Base-by-base conservation (phyloP, 139 green algal genomes). In the Pleodorina starrii region DNA sequence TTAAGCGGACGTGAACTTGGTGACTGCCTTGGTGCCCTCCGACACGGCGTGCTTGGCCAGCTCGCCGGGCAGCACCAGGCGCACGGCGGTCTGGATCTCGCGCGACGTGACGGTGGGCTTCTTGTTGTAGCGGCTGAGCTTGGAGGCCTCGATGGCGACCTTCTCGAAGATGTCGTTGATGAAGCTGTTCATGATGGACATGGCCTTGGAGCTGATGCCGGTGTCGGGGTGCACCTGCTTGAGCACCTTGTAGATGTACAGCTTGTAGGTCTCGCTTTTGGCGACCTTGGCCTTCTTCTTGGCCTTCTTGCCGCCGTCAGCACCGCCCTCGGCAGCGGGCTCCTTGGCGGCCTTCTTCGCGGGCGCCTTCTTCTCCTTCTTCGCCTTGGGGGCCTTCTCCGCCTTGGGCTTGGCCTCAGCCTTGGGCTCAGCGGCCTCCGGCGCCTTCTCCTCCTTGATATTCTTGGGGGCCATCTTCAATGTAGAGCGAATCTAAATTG, bases 181-280 rank as follows among this genome's bases (percentile, higher is more conserved):
- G 94, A 99, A 99, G n/a, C 95, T 98, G 96, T 99, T 99, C 93
- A 99, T 97, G 95, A 99, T 99, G 80, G 91, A 96, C 96, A 99
- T 99, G 69, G 97, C 97, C 96, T 99, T 99, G 93, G 92, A 97
- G 93, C 91, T 97, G 92, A 99, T 98, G 86, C 97, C 97, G 74
- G 97, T 99, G 93, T 99, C 97, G 63, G 97, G 97, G 95, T 99
- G 97, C 91, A 99, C 97, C 91, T 94, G 88, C 85, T 94, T 98
- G n/a, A 97, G 92, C 81, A 99, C 97, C 95, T 99, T 99, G 96
- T 99, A 99, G 95, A 99, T 99, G 95, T 99, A 99, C 76, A 99
- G 98, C 96, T 99, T 99, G 97, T 98, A 99, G 72, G 96, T 98
- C 94, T 99, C 96, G 44, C 40, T 38, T 40, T 80, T 80, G 42